Conservation (phyloP, 345 rosid species). For the Lenwebbia sp. region DNA sequence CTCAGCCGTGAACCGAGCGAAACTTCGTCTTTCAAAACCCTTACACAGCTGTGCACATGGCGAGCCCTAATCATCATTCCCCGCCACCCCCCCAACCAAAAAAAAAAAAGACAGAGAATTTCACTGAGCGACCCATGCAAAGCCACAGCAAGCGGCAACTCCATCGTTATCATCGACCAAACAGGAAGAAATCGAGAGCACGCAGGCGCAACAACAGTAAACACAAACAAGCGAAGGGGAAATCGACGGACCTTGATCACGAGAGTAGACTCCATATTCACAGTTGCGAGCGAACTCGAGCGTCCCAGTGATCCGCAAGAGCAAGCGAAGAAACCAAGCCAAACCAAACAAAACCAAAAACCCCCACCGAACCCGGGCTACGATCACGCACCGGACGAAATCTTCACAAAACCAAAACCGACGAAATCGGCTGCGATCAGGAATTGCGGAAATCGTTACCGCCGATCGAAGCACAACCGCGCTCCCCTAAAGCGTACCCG, state of each 20-base stretch:
- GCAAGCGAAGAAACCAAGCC: background rate
- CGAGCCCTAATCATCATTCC: background rate
- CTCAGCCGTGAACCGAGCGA: background rate
- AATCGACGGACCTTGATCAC: conserved; percentile 9
- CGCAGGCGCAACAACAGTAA: no score
- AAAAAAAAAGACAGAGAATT: background rate
- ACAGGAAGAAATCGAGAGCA: background rate
- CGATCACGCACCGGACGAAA: background rate
- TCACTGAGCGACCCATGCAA: background rate
- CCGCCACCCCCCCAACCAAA: background rate
- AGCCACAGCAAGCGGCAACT: background rate
- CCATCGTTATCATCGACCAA: background rate
- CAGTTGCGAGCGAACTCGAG: background rate
- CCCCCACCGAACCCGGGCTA: background rate
- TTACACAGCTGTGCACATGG: background rate
- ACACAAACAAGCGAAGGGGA: background rate
- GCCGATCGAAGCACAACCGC: background rate
- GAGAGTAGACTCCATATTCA: conserved; percentile 4
- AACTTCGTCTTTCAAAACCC: background rate
- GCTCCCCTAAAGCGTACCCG: conserved; percentile 4
- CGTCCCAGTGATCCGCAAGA: conserved; percentile 11
- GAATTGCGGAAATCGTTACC: background rate
- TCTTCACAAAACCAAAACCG: background rate
- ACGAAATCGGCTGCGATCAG: background rate
- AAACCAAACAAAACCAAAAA: background rate